Evolutionary conservation across 139 green algal genomes (phyloP), one percentile per base, ranked within the genome.

Genomic region (Edaphochlamys debaryana): DNA sequence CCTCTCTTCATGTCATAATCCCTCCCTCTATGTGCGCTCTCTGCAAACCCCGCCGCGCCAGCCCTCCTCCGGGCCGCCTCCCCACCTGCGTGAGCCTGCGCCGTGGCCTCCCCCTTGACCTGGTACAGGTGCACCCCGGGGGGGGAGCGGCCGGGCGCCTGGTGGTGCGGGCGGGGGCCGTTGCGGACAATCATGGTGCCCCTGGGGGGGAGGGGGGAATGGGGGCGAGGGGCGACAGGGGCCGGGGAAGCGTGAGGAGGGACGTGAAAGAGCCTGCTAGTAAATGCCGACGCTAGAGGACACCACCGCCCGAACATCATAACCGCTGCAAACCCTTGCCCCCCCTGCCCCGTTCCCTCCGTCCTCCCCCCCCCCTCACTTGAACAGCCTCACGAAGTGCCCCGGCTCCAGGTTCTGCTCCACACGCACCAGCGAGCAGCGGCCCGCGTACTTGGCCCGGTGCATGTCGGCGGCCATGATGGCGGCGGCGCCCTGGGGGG

Each of bases 301-400:
- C n/a, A n/a, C n/a, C n/a, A n/a, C n/a, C n/a, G n/a, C n/a, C n/a
- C n/a, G n/a, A n/a, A n/a, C n/a, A n/a, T n/a, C n/a, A n/a, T n/a
- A 52, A 7, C 48, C 34, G 22, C 34, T 29, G 29, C 64, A 48
- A 13, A 36, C 34, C 36, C 66, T 30, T 30, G 41, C 41, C 41
- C 4, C 41, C 29, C 41, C 69, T 34, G n/a, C 45, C 11, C n/a
- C 29, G 5, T 2, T 22, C 25, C 25, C 29, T 37, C 27, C 29
- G 8, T n/a, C 30, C 38, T 38, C 70, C 48, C 19, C 52, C 52
- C 50, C 34, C 13, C 13, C 74, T 42, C 17, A 80, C 74, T 56
- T 69, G 58, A 83, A 83, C 62, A 73, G 63, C 25, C 76, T n/a
- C 22, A 74, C 45, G 25, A 83, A 83, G 76, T 83, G 76, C 19